Evolutionary conservation across 75 land plant species (phyloP).

Genomic region (Picea sitchensis): DNA sequence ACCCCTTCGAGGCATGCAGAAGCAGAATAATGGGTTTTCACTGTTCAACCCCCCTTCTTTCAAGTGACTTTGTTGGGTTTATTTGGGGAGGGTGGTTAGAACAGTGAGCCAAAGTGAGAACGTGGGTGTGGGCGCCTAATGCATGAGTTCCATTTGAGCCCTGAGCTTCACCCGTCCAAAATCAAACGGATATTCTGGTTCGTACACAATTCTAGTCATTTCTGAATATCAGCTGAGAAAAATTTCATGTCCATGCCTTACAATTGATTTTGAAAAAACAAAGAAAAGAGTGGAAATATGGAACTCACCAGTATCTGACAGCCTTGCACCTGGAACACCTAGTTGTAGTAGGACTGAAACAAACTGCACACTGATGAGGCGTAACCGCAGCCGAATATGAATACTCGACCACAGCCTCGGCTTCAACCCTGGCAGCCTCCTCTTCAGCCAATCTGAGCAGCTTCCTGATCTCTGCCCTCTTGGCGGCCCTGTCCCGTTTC

Average conservation of each 20-base stretch:
- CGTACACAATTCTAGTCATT: neutral
- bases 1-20: too few species aligned
- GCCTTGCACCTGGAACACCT: slow-evolving; percentile 82
- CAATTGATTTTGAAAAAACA: too few species aligned
- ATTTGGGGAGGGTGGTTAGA: too few species aligned
- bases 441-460: slow-evolving; percentile 47
- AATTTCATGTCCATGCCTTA: neutral
- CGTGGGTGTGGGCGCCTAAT: too few species aligned
- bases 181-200: neutral
- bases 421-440: slow-evolving; percentile 48
- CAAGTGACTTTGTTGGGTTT: too few species aligned
- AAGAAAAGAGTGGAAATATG: neutral
- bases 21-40: too few species aligned
- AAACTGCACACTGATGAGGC: slow-evolving; percentile 48
- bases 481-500: slow-evolving; percentile 25
- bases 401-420: slow-evolving; percentile 22
- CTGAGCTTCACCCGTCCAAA: too few species aligned
- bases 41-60: too few species aligned
- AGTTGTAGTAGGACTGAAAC: slow-evolving; percentile 54
- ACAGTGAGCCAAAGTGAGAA: too few species aligned
- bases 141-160: too few species aligned
- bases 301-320: slow-evolving; percentile 72
- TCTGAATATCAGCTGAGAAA: neutral
- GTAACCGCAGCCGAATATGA: neutral
- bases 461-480: slow-evolving; percentile 43